A percentile compares a stretch with the other conserved stretches of the same genome.
Evolutionary conservation across 257 asterid species (phyloP).

Genomic region (Gentiana straminea): DNA sequence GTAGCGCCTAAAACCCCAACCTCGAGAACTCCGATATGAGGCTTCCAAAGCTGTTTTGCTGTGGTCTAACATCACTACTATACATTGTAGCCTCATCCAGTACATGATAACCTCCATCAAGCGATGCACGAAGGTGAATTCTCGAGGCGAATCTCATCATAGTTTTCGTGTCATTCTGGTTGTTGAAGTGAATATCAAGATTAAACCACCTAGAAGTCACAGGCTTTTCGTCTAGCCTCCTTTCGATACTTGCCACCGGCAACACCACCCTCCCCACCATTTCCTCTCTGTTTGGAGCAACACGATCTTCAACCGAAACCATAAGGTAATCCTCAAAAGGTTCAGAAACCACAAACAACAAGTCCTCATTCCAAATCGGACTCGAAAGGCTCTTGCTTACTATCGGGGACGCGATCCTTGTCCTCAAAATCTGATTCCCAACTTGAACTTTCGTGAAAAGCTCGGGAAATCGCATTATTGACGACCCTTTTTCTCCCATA

Average conservation of each 20-base stretch:
- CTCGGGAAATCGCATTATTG: conserved; percentile 66
- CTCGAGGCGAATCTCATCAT: conserved; percentile 58
- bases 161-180: conserved; percentile 35
- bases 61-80: conserved; percentile 83
- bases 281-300: conserved; percentile 62
- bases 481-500: conserved; percentile 41
- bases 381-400: conserved; percentile 38
- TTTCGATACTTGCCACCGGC: conserved; percentile 40
- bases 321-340: conserved; percentile 68
- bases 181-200: conserved; percentile 44
- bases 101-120: conserved; percentile 89
- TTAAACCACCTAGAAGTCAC: conserved; percentile 65
- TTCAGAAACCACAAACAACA: conserved; percentile 76
- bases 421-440: conserved; percentile 69
- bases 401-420: conserved; percentile 42
- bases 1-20: conserved; percentile 73
- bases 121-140: conserved; percentile 63
- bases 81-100: conserved; percentile 82
- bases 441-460: conserved; percentile 70
- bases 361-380: conserved; percentile 76
- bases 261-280: conserved; percentile 47
- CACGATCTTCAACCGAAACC: conserved; percentile 53
- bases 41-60: conserved; percentile 87
- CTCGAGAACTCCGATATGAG: conserved; percentile 78
- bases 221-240: conserved; percentile 55